These are phyloP conservation scores for Schizonepeta tenuifolia DNA, from an alignment of 257 asterid genomes.

Conservation along the genomic window DNA sequence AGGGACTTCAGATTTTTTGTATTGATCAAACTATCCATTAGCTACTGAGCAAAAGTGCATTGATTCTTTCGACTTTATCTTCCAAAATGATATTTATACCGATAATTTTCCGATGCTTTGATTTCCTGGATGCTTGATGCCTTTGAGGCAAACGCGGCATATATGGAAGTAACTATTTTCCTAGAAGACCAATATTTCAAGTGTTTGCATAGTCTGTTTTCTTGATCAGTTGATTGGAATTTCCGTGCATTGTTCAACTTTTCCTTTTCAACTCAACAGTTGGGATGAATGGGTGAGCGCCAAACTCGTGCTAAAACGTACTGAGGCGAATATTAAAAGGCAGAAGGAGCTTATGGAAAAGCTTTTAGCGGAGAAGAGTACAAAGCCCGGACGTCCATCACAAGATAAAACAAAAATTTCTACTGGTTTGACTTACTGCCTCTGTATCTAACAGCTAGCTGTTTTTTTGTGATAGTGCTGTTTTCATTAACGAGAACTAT, in stretches of 20 bases:
- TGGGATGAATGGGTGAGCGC: slow-evolving; percentile 89
- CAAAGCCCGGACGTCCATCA: slow-evolving; percentile 44
- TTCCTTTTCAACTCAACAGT: slow-evolving; percentile 45
- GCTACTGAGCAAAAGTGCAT: not conserved
- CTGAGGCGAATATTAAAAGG: slow-evolving; percentile 61
- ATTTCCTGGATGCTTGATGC: slow-evolving; percentile 14
- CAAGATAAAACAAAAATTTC: slow-evolving; percentile 51
- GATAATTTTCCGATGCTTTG: slow-evolving; percentile 13
- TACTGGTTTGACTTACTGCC: slow-evolving; percentile 46
- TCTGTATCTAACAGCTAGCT: not conserved
- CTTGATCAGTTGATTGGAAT: slow-evolving; percentile 4
- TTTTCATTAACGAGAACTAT: not conserved
- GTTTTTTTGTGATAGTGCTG: not conserved
- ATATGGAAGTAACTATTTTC: slow-evolving; percentile 16
- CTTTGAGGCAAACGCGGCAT: not conserved
- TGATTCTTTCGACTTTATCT: not conserved
- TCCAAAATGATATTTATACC: slow-evolving; percentile 15
- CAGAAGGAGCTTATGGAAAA: slow-evolving; percentile 52
- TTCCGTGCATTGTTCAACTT: slow-evolving; percentile 11
- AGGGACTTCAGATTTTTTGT: slow-evolving; percentile 1
- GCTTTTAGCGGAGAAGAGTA: slow-evolving; percentile 45
- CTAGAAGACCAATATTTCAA: slow-evolving; percentile 11
- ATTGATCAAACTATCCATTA: slow-evolving; percentile 11
- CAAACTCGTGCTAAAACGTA: slow-evolving; percentile 56
- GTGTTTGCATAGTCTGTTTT: slow-evolving; percentile 16